Evolutionary conservation across 2,329 filamentous ascomycete species (phyloP), one percentile per base, ranked within the genome.

Genomic region (Remersonia thermophila): DNA sequence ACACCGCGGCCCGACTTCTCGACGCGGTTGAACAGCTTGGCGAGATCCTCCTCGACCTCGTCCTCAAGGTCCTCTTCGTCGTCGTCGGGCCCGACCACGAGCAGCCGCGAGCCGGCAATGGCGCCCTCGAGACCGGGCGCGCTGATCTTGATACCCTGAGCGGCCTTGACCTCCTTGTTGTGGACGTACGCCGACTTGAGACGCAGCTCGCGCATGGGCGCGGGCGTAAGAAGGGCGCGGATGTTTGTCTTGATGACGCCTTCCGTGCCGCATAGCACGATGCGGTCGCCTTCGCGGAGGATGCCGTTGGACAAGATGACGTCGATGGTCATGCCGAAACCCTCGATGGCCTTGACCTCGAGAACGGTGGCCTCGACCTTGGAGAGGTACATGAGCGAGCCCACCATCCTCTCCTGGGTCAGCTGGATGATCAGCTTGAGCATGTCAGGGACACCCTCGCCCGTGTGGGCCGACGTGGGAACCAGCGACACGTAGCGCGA

Each of bases 81-180:
- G 49, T 98, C 89, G 51, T 94, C 83, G 26, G 86, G 83, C 26
- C 91, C 89, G 42, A 94, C 86, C 18, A 98, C 87, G 51, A 98
- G 76, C 50, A 98, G 69, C 48, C 93, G 80, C 14, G 93, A 98
- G 56, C 91, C 91, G 43, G 91, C 91, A 59, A 98, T 96, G 48
- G 93, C 91, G 43, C 84, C 80, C 59, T 98, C 91, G 15, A 98
- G 80, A 45, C 87, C 86, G 50, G 94, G 93, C 30, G 89, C 91
- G 45, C 86, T 86, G 55, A 98, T 96, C 74, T 98, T 98, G 60
- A 98, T 85, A 81, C 91, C 91, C 54, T 98, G 74, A 7, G 91
- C 86, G 14, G 93, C 91, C 70, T 95, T 98, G 65, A 95, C 87
- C 60, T 94, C 86, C 67, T 98, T 96, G 68, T 98, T 95, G 68